Conservation (phyloP, 495 filamentous ascomycete species). For the Daldinia caldariorum region DNA sequence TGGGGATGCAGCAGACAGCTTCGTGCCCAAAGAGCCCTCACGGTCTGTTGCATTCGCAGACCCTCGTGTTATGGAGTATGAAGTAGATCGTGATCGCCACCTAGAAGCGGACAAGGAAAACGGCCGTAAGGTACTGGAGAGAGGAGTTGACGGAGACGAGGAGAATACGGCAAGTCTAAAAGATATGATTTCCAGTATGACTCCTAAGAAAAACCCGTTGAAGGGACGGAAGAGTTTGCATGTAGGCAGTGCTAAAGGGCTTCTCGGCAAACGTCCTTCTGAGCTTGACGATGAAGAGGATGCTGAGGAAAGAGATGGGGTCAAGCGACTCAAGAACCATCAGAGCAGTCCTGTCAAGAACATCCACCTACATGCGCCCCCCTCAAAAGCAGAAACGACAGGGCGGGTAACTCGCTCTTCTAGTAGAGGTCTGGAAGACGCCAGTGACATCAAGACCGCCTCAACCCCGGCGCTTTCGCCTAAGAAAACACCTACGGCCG, state of each 20-base stretch:
- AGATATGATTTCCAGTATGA: constrained; percentile 80
- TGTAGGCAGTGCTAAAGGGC: constrained; percentile 76
- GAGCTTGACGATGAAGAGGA: constrained; percentile 79
- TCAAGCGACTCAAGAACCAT: constrained; percentile 75
- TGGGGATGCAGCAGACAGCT: constrained; percentile 69
- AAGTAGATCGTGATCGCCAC: constrained; percentile 73
- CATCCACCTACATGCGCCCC: constrained; percentile 71
- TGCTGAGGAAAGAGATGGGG: constrained; percentile 66
- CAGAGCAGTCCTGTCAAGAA: constrained; percentile 82
- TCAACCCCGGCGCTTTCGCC: constrained; percentile 60
- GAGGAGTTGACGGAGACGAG: constrained; percentile 61
- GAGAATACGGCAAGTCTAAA: constrained; percentile 71
- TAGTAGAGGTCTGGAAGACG: constrained; percentile 53
- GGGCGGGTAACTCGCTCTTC: constrained; percentile 67
- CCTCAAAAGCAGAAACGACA: constrained; percentile 69
- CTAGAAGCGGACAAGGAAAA: constrained; percentile 71
- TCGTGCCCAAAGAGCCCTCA: constrained; percentile 59
- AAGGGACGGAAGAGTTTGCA: constrained; percentile 79
- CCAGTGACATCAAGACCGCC: constrained; percentile 43
- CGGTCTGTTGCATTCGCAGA: constrained; percentile 71
- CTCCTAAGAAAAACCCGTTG: constrained; percentile 75
- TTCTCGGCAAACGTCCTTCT: constrained; percentile 77
- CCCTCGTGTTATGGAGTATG: constrained; percentile 70
- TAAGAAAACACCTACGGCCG: constrained; percentile 43
- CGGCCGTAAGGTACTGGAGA: constrained; percentile 63